Percentiles rank a stretch among this genome's conserved stretches.
Evolutionary conservation across 2,329 filamentous ascomycete genomes (phyloP).

Genomic region (Ilyonectria destructans): DNA sequence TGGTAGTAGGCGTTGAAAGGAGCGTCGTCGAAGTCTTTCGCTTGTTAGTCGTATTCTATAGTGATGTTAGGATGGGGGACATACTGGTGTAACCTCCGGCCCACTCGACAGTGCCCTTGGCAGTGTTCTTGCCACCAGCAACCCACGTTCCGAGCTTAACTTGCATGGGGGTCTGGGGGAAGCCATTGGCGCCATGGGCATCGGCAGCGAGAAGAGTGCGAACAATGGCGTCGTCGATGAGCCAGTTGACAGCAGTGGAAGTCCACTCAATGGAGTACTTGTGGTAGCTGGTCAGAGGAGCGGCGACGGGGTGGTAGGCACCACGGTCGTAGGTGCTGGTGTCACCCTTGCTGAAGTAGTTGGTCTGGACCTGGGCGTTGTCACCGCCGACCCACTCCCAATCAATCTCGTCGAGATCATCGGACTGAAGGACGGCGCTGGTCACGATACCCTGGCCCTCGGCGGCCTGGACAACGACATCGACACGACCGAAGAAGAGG

Average conservation of each 20-base stretch:
- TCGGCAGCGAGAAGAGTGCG: conserved; percentile 75
- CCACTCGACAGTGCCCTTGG: conserved; percentile 81
- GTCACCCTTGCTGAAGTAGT: conserved; percentile 87
- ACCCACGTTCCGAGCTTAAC: conserved; percentile 81
- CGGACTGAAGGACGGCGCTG: conserved; percentile 90
- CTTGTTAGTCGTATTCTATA: conserved; percentile 10
- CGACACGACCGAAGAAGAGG: conserved; percentile 95
- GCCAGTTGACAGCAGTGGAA: conserved; percentile 75
- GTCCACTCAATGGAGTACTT: conserved; percentile 82
- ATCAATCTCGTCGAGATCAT: conserved; percentile 90
- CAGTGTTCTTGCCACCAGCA: conserved; percentile 70
- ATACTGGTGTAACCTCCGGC: conserved; percentile 70
- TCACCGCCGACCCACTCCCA: conserved; percentile 95
- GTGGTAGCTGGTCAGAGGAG: conserved; percentile 72
- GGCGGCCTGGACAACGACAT: conserved; percentile 84
- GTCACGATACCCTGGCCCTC: conserved; percentile 90
- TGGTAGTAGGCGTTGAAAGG: conserved; percentile 73
- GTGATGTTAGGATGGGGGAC: background rate
- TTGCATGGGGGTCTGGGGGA: conserved; percentile 83
- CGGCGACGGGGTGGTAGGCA: conserved; percentile 71
- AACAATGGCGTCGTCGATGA: conserved; percentile 73
- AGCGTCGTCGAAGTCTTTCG: conserved; percentile 67
- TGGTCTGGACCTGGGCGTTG: conserved; percentile 83
- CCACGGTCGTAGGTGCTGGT: conserved; percentile 81
- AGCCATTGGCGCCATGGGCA: conserved; percentile 71